A percentile compares a stretch with the other conserved stretches of the same genome.
These are phyloP conservation scores for Fusarium redolens DNA, from an alignment of 2,329 filamentous ascomycete genomes.

Conservation along the genomic window DNA sequence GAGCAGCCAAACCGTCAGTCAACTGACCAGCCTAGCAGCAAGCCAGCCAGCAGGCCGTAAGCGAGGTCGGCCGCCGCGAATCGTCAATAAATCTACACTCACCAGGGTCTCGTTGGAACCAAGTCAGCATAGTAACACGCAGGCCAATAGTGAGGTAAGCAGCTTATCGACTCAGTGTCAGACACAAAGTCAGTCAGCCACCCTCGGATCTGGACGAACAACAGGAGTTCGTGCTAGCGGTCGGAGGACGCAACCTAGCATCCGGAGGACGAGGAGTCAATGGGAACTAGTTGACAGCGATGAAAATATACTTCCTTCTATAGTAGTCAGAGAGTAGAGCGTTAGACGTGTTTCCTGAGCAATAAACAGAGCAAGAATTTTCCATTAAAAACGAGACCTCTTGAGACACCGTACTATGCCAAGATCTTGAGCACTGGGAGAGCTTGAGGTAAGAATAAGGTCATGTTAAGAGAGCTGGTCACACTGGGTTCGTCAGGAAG, in stretches of 20 bases:
- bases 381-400: not conserved
- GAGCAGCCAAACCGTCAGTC: too few relatives aligned
- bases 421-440: too few relatives aligned
- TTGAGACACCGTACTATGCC: not conserved
- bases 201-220: not conserved
- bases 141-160: not conserved
- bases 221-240: not conserved
- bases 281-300: not conserved
- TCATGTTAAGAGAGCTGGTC: too few relatives aligned
- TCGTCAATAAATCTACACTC: not conserved
- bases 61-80: not conserved
- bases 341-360: not conserved
- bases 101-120: not conserved
- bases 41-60: not conserved
- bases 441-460: too few relatives aligned
- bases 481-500: too few relatives aligned
- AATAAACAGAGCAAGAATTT: not conserved
- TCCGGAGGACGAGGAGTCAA: constrained; percentile 48
- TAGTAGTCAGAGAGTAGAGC: not conserved
- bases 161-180: not conserved
- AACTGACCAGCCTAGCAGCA: too few relatives aligned
- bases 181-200: not conserved
- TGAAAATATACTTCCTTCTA: not conserved
- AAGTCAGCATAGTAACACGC: not conserved
- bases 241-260: constrained; percentile 31